These are phyloP conservation scores for Aspergillus hancockii DNA, from an alignment of 495 filamentous ascomycete species.

Conservation along the genomic window DNA sequence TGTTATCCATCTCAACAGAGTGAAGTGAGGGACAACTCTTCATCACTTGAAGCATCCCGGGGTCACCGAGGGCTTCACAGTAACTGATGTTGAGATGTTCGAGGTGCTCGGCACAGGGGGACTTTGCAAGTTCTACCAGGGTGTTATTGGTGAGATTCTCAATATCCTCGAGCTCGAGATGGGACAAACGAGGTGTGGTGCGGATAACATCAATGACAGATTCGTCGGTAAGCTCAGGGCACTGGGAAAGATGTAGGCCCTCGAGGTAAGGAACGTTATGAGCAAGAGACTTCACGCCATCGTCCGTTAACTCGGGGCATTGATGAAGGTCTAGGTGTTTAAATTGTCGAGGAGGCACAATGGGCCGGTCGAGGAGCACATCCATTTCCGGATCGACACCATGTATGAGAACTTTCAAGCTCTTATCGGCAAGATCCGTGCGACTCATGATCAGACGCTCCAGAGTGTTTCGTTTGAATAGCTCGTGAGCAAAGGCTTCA, in stretches of 20 bases:
- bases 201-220: constrained; percentile 71
- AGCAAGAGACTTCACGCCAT: constrained; percentile 65
- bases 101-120: constrained; percentile 68
- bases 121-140: constrained; percentile 69
- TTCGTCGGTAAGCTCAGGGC: constrained; percentile 69
- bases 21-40: constrained; percentile 68
- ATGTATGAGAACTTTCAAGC: constrained; percentile 69
- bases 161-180: constrained; percentile 89
- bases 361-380: constrained; percentile 68
- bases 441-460: constrained; percentile 81
- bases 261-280: constrained; percentile 77
- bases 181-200: constrained; percentile 73
- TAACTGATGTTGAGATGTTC: constrained; percentile 86
- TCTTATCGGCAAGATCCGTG: constrained; percentile 70
- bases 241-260: constrained; percentile 77
- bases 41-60: constrained; percentile 81
- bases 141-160: constrained; percentile 71
- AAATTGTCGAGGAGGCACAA: constrained; percentile 77
- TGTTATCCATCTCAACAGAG: constrained; percentile 90
- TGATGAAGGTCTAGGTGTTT: constrained; percentile 83
- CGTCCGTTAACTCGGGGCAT: constrained; percentile 71
- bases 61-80: constrained; percentile 82
- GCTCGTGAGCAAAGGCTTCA: constrained; percentile 61
- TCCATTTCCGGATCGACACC: constrained; percentile 76
- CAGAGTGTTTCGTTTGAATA: constrained; percentile 79